A percentile compares a stretch with the other conserved stretches of the same genome.
Evolutionary conservation across 768 basidiomycete species (phyloP).

Genomic region (Neoboletus subvelutipes): DNA sequence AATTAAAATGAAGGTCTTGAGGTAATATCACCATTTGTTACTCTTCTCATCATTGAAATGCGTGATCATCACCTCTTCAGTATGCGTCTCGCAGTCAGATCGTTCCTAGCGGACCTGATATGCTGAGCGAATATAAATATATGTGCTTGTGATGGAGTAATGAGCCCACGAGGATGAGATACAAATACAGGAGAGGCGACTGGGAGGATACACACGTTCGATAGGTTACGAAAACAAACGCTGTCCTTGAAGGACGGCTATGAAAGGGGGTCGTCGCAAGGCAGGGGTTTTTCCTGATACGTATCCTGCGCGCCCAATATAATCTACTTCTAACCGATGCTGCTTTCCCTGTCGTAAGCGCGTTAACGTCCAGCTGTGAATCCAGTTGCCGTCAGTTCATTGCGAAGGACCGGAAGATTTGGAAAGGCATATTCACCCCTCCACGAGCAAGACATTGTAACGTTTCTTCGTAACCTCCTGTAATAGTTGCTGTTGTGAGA

Average conservation of each 20-base stretch:
- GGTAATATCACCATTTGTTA: slow-evolving; percentile 34
- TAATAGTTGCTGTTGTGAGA: slow-evolving; percentile 64
- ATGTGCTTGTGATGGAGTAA: slow-evolving; percentile 20
- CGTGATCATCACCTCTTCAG: slow-evolving; percentile 32
- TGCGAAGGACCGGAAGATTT: background rate
- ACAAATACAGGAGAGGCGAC: slow-evolving; percentile 29
- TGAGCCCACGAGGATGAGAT: slow-evolving; percentile 30
- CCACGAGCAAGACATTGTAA: slow-evolving; percentile 62
- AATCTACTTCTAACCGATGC: slow-evolving; percentile 68
- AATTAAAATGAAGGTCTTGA: slow-evolving; percentile 28
- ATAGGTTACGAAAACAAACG: slow-evolving; percentile 31
- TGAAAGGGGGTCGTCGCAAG: slow-evolving; percentile 59
- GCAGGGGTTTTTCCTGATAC: slow-evolving; percentile 48
- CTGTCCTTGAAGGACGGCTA: slow-evolving; percentile 55
- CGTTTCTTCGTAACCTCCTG: slow-evolving; percentile 52
- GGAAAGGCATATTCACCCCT: slow-evolving; percentile 50
- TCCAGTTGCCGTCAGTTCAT: slow-evolving; percentile 1
- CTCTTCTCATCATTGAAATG: slow-evolving; percentile 30
- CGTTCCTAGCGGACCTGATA: slow-evolving; percentile 27
- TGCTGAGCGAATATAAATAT: slow-evolving; percentile 17
- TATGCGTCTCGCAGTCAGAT: slow-evolving; percentile 25
- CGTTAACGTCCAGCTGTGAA: slow-evolving; percentile 63
- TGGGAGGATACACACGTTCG: slow-evolving; percentile 25
- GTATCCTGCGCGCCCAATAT: slow-evolving; percentile 65
- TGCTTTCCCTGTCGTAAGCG: slow-evolving; percentile 59